Evolutionary conservation across 2,329 filamentous ascomycete species (phyloP).

Genomic region (Cytospora piceicola): DNA sequence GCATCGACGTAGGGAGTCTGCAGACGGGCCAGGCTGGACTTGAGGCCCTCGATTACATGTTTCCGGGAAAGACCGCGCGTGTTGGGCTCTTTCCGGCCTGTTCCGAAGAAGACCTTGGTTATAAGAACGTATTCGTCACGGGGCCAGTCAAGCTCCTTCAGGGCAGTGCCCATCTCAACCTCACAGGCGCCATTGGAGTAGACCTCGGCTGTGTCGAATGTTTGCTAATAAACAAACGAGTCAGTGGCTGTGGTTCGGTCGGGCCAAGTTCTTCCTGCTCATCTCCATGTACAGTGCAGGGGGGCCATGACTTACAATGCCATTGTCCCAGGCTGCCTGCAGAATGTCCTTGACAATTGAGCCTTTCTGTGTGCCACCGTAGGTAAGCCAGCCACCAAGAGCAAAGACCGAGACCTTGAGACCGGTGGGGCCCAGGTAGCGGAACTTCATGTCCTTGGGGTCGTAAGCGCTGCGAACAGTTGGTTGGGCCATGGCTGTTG

Average conservation of each 20-base stretch:
- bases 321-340: conserved; percentile 54
- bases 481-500: conserved; percentile 26
- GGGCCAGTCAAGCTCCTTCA: conserved; percentile 57
- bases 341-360: conserved; percentile 46
- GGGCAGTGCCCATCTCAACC: conserved; percentile 54
- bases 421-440: conserved; percentile 71
- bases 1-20: conserved; percentile 69
- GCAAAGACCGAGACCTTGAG: conserved; percentile 76
- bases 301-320: conserved; percentile 46
- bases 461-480: conserved; percentile 37
- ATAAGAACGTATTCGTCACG: conserved; percentile 58
- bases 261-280: not conserved
- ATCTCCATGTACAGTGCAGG: too few relatives aligned
- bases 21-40: conserved; percentile 60
- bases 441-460: conserved; percentile 65
- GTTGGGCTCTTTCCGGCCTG: conserved; percentile 61
- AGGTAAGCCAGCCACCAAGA: conserved; percentile 74
- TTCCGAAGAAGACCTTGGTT: conserved; percentile 56
- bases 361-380: conserved; percentile 54
- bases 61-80: conserved; percentile 54
- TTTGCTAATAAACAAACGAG: conserved; percentile 40
- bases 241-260: conserved; percentile 18
- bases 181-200: conserved; percentile 54
- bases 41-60: conserved; percentile 60
- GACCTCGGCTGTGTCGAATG: conserved; percentile 57